Evolutionary conservation across 257 asterid genomes (phyloP).

Genomic region (Voacanga thouarsii): DNA sequence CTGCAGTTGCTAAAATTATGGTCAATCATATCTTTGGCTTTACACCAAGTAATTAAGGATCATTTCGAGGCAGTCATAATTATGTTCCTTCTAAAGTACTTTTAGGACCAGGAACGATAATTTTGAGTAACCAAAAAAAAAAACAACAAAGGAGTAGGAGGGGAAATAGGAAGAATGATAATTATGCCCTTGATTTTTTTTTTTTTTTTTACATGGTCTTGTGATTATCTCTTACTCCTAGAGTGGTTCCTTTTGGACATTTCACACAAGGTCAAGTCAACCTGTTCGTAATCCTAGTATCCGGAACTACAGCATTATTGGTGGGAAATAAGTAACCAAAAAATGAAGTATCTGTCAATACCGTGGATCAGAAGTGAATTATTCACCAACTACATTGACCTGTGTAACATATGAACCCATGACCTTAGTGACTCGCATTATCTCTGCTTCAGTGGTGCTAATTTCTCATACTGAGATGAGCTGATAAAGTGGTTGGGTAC

Average conservation of each 20-base stretch:
- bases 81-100: not conserved
- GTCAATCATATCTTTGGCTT: not conserved
- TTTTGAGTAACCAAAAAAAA: not conserved
- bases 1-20: not conserved
- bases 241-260: not conserved
- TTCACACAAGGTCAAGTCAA: not conserved
- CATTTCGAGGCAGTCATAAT: conserved; percentile 8
- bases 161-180: not conserved
- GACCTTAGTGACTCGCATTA: not conserved
- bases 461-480: not conserved
- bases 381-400: not conserved
- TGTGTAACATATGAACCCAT: not conserved
- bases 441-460: not conserved
- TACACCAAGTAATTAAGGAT: not conserved
- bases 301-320: not conserved
- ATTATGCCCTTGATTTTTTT: not conserved
- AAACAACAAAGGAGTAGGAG: no score
- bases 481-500: not conserved
- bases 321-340: not conserved
- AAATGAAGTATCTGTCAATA: not conserved
- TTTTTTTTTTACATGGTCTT: no score
- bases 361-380: not conserved
- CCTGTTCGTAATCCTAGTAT: not conserved
- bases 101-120: conserved; percentile 8
- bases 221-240: not conserved